phyloP scores from a whole-genome alignment of 2,329 filamentous ascomycete species.

The Colletotrichum godetiae region DNA sequence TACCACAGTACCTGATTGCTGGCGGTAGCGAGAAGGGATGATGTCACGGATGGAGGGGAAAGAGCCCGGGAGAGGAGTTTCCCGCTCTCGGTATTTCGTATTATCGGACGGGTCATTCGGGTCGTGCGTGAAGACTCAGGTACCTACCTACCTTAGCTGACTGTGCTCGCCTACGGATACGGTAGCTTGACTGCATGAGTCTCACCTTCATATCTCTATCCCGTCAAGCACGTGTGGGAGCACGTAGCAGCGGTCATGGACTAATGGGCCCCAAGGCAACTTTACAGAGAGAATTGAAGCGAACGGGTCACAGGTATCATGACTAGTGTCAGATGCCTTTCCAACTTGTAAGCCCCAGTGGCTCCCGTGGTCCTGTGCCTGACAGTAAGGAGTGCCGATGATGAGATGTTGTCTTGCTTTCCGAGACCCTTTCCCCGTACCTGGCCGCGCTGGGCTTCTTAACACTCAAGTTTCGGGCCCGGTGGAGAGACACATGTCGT shows the following conservation, averaged over 20 bases:
- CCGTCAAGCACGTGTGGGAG: background rate
- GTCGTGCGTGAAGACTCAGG: background rate
- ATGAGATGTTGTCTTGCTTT: slow-evolving; percentile 33
- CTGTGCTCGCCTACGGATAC: too few relatives aligned
- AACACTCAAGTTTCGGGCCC: slow-evolving; percentile 25
- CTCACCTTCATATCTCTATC: background rate
- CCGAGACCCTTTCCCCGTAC: slow-evolving; percentile 32
- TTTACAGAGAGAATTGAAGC: background rate
- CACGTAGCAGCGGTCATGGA: background rate
- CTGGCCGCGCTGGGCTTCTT: slow-evolving; percentile 17
- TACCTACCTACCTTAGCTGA: too few relatives aligned
- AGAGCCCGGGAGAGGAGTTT: background rate
- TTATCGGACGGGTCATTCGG: slow-evolving; percentile 1
- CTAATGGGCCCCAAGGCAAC: background rate
- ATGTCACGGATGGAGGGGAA: slow-evolving; percentile 24
- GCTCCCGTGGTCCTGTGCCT: slow-evolving; percentile 5
- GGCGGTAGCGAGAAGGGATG: slow-evolving; percentile 13
- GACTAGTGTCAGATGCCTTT: slow-evolving; percentile 32
- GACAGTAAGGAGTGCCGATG: slow-evolving; percentile 8
- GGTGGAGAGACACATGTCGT: slow-evolving; percentile 30
- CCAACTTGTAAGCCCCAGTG: background rate
- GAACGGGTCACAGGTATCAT: slow-evolving; percentile 15
- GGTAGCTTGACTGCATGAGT: background rate
- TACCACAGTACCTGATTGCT: too few relatives aligned
- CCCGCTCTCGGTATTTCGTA: slow-evolving; percentile 1